Conservation (phyloP, 768 basidiomycete species). For the Boletus sensibilis region DNA sequence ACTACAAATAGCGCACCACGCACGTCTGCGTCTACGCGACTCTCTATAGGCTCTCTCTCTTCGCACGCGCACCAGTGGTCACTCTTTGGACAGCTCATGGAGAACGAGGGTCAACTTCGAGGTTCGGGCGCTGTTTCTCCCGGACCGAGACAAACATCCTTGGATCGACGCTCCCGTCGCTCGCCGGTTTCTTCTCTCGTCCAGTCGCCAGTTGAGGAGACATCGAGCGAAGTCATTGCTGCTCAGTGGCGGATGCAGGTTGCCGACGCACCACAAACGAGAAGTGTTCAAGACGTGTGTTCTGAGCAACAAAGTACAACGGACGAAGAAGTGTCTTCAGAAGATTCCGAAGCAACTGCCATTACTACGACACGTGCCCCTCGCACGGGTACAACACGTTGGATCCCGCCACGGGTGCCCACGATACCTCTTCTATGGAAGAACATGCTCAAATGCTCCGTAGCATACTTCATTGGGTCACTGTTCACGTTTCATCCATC, state of each 20-base stretch:
- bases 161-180: not conserved
- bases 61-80: conserved; percentile 52
- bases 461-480: conserved; percentile 87
- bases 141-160: conserved; percentile 3
- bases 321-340: conserved; percentile 16
- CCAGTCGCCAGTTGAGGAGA: conserved; percentile 3
- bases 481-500: conserved; percentile 88
- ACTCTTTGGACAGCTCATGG: conserved; percentile 69
- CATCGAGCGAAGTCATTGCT: not conserved
- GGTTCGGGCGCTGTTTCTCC: not conserved
- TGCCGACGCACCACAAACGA: not conserved
- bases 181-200: not conserved
- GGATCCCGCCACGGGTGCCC: conserved; percentile 29
- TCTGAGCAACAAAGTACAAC: not conserved
- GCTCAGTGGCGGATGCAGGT: not conserved
- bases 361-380: conserved; percentile 8
- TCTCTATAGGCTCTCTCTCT: conserved; percentile 4
- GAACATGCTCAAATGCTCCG: conserved; percentile 85
- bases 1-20: conserved; percentile 16
- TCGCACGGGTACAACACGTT: conserved; percentile 1
- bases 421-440: conserved; percentile 51
- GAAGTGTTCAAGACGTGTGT: not conserved
- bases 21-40: conserved; percentile 10
- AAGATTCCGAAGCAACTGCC: conserved; percentile 13
- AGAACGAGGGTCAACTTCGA: conserved; percentile 53